Evolutionary conservation across 1,284 basidiomycete species (phyloP), one percentile per base, ranked within the genome.

Genomic region (Trichosporon sp.): DNA sequence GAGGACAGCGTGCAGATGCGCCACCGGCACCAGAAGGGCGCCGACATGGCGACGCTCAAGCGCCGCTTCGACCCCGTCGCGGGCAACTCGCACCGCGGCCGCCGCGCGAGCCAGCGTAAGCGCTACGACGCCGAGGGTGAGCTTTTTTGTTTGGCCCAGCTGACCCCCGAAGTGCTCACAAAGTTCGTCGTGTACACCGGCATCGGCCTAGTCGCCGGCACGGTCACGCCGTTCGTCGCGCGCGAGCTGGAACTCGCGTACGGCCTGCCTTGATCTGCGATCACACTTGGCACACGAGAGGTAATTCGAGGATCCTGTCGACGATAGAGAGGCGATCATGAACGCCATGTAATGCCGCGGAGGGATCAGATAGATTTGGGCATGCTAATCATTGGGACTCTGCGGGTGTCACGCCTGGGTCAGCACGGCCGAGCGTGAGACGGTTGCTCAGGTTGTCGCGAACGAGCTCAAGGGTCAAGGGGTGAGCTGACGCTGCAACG

Each of bases 101-200:
- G 25, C 21, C 15, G 56, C 31, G 25, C 27, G 21, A 31, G 64
- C 11, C 35, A 9, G 8, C 56, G 23, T 34, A 35, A 56, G 25
- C 71, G 70, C 58, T 65, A 75, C 78, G 92, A 94, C 83, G 91
- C 91, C 18, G 91, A 93, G 84, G 92, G 91, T 93, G 73, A 75
- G 87, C 18, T 2, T 84, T 7, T 6, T 5, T n/a, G 5, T 13
- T 8, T 13, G 4, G 3, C 2, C 23, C 1, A 38, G 62, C 64
- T 64, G 6, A 66, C 44, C 1, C 34, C 2, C 13, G 21, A 72
- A 93, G 93, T 96, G 8, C 82, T 95, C 72, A 95, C 94, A 32
- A 96, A 95, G 84, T 90, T 95, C 3, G 88, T 93, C 62, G 94
- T 96, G 2, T 98, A 97, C 78, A 87, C 87, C 65, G 93, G 93